Base-by-base conservation (phyloP, 2,329 filamentous ascomycete genomes). In the Cytospora piceicola region DNA sequence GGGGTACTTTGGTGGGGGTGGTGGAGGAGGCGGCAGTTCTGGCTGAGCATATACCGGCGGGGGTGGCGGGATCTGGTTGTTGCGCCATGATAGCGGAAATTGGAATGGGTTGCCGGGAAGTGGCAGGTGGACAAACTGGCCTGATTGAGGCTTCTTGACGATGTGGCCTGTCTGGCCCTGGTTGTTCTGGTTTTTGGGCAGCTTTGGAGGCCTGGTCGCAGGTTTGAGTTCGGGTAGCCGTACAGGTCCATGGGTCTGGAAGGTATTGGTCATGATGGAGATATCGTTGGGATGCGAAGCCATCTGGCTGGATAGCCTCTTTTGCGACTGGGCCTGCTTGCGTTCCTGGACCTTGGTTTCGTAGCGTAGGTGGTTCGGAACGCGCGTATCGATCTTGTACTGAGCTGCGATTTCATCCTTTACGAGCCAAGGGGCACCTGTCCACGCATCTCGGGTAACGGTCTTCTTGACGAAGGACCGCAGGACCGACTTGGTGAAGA, bases 401-500 rank as follows among this genome's bases (percentile, higher is more conserved):
- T 89, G 85, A 55, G 88, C 87, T 0, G 95, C 95, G 66, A 96
- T 88, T 62, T 93, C 89, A 42, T 90, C 85, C 78, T 96, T 97
- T 22, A 98, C 94, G 63, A 96, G 81, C 95, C 95, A 99, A 0
- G 95, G 94, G 0, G 95, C 95, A n/a, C 94, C 94, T 67, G 89
- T 94, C 93, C 94, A 98, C 4, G 93, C 87, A 73, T 98, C 95
- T 68, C 94, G 84, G 2, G 89, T 90, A n/a, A 97, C 90, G 0
- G 93, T 95, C 77, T 96, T 94, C 75, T 97, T 97, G 69, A 99
- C 92, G 70, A 97, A 99, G 7, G 93, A 93, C 39, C 94, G 89
- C 51, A 99, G 82, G 76, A 97, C 94, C 58, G 94, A 89, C 78
- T 99, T 98, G 32, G 94, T 97, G 75, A 98, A 99, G 56, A 92